These are phyloP conservation scores for Vachellia pachyceras DNA, from an alignment of 306 rosid species.

Conservation along the genomic window DNA sequence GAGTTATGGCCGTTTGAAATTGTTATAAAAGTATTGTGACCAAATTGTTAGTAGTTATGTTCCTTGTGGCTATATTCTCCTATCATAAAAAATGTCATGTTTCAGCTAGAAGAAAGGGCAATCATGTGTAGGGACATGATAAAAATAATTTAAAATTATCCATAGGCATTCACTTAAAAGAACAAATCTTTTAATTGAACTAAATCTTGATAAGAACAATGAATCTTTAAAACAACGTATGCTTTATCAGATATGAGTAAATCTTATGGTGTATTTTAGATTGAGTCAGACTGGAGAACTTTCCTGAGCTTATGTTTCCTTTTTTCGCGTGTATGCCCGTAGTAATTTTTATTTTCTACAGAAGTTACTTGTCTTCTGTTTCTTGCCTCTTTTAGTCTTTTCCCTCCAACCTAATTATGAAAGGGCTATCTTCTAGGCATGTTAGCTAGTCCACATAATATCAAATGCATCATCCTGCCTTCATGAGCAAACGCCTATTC, in stretches of 20 bases:
- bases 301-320: background rate
- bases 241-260: background rate
- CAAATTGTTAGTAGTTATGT: no score
- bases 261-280: background rate
- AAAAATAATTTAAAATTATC: no score
- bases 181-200: no score
- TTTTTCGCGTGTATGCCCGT: background rate
- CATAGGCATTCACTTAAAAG: no score
- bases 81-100: no score
- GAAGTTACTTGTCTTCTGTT: background rate
- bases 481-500: conserved; percentile 17
- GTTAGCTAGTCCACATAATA: background rate
- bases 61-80: no score
- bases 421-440: background rate
- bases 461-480: background rate
- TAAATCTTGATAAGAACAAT: background rate
- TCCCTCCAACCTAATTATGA: background rate
- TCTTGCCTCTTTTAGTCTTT: background rate
- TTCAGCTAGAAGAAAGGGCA: no score
- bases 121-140: no score
- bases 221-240: background rate
- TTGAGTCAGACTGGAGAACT: background rate
- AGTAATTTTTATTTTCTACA: background rate
- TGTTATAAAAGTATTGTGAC: no score
- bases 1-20: no score